Evolutionary conservation across 768 basidiomycete genomes (phyloP).

Genomic region (Leccinum aurantiacum): DNA sequence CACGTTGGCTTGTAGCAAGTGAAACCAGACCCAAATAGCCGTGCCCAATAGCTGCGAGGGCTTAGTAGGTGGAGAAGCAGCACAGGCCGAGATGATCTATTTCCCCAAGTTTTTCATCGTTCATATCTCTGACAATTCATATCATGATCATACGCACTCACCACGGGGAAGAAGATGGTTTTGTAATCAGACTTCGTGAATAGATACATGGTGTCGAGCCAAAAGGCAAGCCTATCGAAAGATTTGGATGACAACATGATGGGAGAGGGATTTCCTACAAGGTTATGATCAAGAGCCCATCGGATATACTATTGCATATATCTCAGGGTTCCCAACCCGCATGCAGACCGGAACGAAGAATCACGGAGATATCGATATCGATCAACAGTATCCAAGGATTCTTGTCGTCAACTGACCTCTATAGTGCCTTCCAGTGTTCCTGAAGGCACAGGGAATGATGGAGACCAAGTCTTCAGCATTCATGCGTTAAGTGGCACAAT

Average conservation of each 20-base stretch:
- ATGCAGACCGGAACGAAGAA: background rate
- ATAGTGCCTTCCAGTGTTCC: background rate
- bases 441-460: background rate
- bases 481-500: background rate
- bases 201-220: constrained; percentile 32
- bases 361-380: background rate
- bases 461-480: background rate
- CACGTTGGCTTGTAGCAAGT: constrained; percentile 34
- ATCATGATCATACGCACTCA: constrained; percentile 12
- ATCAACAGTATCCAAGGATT: too few species aligned
- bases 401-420: background rate
- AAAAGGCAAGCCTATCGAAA: constrained; percentile 3
- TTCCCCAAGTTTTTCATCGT: background rate
- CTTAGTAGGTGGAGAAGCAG: constrained; percentile 1
- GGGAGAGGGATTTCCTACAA: background rate
- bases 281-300: background rate
- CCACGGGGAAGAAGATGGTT: constrained; percentile 36
- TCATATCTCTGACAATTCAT: background rate
- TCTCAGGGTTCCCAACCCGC: background rate
- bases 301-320: background rate
- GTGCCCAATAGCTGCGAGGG: constrained; percentile 1
- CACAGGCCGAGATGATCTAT: constrained; percentile 12
- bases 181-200: constrained; percentile 38
- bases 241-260: background rate
- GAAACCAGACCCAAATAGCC: constrained; percentile 32